Conservation (phyloP, 768 basidiomycete genomes). For the Filobasidium floriforme region DNA sequence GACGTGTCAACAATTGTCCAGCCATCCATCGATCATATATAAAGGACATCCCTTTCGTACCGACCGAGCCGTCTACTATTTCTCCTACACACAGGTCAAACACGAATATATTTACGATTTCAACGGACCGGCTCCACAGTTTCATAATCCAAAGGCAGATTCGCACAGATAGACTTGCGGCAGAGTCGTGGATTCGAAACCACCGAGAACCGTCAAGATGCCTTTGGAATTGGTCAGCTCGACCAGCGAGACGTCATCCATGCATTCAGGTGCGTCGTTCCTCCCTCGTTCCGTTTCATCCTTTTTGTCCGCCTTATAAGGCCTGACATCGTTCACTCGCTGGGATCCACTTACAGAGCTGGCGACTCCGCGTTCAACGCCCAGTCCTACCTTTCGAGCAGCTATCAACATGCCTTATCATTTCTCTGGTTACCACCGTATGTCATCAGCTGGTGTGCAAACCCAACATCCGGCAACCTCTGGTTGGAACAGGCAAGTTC, state of each 20-base stretch:
- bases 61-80: background rate
- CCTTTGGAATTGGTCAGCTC: background rate
- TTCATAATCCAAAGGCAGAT: too few species aligned
- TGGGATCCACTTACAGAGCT: too few species aligned
- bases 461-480: too few species aligned
- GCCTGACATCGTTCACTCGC: too few species aligned
- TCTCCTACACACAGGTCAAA: background rate
- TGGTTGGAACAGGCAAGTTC: too few species aligned
- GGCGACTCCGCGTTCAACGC: background rate
- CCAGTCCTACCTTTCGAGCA: background rate
- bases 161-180: too few species aligned
- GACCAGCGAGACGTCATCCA: conserved; percentile 1
- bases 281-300: background rate
- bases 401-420: background rate
- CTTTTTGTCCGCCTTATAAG: too few species aligned
- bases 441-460: background rate
- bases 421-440: background rate
- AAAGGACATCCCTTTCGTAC: background rate
- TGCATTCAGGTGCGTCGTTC: background rate
- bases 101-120: too few species aligned
- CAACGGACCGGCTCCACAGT: too few species aligned
- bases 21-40: background rate
- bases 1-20: background rate
- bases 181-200: background rate
- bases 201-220: background rate